Percentiles rank a stretch among this genome's conserved stretches.
phyloP scores from a whole-genome alignment of 306 rosid genomes.

The Cucurbita moschata region DNA sequence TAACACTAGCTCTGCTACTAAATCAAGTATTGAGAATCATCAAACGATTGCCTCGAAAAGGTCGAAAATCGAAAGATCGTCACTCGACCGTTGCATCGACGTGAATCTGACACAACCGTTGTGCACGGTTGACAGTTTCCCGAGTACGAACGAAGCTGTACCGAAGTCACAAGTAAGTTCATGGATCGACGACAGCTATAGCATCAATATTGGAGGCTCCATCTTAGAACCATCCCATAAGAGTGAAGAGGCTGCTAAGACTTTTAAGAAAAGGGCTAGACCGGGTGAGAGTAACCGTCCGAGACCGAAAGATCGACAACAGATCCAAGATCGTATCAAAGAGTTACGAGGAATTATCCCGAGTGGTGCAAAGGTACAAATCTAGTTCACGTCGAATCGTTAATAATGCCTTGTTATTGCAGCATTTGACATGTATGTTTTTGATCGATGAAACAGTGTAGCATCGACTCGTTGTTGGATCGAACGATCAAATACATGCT shows the following conservation, averaged over 20 bases:
- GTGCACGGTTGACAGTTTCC: conserved; percentile 16
- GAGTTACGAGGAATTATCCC: conserved; percentile 84
- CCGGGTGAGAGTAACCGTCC: conserved; percentile 70
- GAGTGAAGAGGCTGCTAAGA: conserved; percentile 38
- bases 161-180: conserved; percentile 38
- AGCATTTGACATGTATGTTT: not conserved
- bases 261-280: conserved; percentile 49
- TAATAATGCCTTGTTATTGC: not conserved
- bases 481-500: conserved; percentile 74
- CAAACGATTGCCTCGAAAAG: conserved; percentile 27
- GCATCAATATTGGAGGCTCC: conserved; percentile 24
- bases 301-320: conserved; percentile 94
- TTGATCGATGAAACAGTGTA: conserved; percentile 57
- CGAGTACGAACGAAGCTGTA: conserved; percentile 29
- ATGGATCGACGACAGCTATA: conserved; percentile 46
- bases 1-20: conserved; percentile 20
- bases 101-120: conserved; percentile 17
- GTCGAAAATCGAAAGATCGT: conserved; percentile 22
- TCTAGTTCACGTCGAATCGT: not conserved
- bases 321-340: conserved; percentile 79
- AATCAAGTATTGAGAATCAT: conserved; percentile 26
- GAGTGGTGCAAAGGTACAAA: conserved; percentile 54
- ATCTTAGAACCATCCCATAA: conserved; percentile 21
- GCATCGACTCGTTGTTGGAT: conserved; percentile 76
- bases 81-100: conserved; percentile 13